These are phyloP conservation scores for Apiosordaria backusii DNA, from an alignment of 495 filamentous ascomycete genomes.

Conservation along the genomic window DNA sequence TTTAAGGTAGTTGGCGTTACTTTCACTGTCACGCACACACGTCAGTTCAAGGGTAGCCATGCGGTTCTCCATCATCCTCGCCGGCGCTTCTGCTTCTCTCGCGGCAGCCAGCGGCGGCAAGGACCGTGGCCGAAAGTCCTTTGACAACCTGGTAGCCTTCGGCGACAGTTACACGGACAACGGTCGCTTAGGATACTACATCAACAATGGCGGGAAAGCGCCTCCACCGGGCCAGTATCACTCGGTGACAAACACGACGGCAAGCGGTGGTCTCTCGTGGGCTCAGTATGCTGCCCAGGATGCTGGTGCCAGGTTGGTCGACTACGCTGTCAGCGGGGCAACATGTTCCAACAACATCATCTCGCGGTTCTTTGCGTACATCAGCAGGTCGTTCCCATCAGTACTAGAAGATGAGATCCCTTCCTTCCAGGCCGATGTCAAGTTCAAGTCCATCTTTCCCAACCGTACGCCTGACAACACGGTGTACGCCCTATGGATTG, in stretches of 20 bases:
- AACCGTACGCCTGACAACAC: conserved; percentile 53
- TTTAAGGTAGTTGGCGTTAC: neutral
- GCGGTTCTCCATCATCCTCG: conserved; percentile 26
- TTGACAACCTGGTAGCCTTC: conserved; percentile 46
- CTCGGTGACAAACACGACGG: conserved; percentile 43
- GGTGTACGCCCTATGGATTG: conserved; percentile 73
- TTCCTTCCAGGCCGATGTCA: conserved; percentile 61
- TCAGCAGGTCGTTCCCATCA: conserved; percentile 55
- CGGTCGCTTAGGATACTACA: conserved; percentile 58
- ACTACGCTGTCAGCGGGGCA: conserved; percentile 70
- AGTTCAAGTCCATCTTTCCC: conserved; percentile 49
- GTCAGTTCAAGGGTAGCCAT: conserved; percentile 16
- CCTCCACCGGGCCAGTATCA: conserved; percentile 58
- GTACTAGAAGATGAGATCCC: conserved; percentile 66
- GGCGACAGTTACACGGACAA: conserved; percentile 78
- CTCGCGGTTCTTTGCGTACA: conserved; percentile 45
- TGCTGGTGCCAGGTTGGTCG: conserved; percentile 58
- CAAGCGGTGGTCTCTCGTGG: conserved; percentile 67
- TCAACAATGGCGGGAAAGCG: conserved; percentile 50
- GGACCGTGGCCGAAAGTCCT: conserved; percentile 12
- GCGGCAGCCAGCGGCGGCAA: conserved; percentile 22
- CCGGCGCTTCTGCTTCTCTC: conserved; percentile 25
- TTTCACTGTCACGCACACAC: conserved; percentile 6
- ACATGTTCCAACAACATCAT: conserved; percentile 66
- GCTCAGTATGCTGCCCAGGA: conserved; percentile 56